Conservation (phyloP, 2,329 filamentous ascomycete species). For the Talaromyces rugulosus region DNA sequence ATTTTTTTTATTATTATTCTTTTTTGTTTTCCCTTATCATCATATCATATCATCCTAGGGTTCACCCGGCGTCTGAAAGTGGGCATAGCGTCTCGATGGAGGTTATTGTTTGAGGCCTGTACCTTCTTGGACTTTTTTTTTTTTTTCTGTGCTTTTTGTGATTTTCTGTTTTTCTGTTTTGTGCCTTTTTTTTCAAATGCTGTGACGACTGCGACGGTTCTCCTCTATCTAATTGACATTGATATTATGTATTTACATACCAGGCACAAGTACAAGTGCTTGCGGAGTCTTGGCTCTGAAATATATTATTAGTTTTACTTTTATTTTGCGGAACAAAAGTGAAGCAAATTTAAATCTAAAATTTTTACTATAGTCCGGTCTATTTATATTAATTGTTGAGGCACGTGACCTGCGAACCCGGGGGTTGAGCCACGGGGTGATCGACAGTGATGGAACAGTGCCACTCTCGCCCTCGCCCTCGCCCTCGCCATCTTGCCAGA, state of each 20-base stretch:
- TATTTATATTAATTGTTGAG: too few relatives aligned
- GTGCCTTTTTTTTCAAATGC: not conserved
- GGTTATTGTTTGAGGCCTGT: not conserved
- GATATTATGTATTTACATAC: constrained; percentile 8
- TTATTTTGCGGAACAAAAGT: too few relatives aligned
- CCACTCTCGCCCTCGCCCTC: not conserved
- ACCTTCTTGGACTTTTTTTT: constrained; percentile 2
- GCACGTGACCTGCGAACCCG: not conserved
- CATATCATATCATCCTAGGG: constrained; percentile 2
- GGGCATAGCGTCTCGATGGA: constrained; percentile 15
- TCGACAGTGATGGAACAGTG: not conserved
- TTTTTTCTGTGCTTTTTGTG: not conserved
- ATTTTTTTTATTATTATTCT: not conserved
- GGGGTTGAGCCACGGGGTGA: not conserved
- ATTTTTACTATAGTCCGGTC: too few relatives aligned
- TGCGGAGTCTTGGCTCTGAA: not conserved
- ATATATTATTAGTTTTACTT: not conserved
- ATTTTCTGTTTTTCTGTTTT: not conserved
- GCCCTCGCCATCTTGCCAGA: too few relatives aligned
- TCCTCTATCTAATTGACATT: constrained; percentile 6
- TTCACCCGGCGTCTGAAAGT: constrained; percentile 12
- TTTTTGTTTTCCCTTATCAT: not conserved
- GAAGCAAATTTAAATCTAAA: too few relatives aligned
- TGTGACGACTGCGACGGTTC: constrained; percentile 11
- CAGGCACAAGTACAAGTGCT: not conserved